Conservation (phyloP, 305 asterid species). For the Fraxinus xanthoxyloides region DNA sequence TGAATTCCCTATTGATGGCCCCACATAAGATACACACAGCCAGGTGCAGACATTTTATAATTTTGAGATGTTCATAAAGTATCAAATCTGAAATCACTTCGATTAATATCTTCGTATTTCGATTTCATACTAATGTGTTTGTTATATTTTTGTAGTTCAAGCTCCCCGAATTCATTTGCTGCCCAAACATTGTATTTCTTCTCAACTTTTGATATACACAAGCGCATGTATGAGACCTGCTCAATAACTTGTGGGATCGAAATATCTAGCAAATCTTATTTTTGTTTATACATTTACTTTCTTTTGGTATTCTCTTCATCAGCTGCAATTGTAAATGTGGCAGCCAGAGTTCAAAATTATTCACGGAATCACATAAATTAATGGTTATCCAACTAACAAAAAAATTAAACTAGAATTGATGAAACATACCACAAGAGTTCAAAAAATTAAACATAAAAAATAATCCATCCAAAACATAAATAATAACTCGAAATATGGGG, state of each 20-base stretch:
- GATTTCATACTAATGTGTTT: not conserved
- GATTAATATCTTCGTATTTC: not conserved
- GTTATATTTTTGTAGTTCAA: not conserved
- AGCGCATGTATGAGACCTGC: not conserved
- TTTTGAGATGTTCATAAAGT: not conserved
- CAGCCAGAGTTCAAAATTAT: not conserved
- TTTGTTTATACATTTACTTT: not conserved
- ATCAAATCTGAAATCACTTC: not conserved
- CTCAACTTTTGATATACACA: not conserved
- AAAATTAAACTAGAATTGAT: not conserved
- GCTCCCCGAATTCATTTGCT: not conserved
- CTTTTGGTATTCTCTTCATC: not conserved
- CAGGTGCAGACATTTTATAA: not conserved
- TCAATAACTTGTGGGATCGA: not conserved
- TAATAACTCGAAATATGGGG: not conserved
- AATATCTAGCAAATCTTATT: not conserved
- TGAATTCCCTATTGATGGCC: not conserved
- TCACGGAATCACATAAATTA: not conserved
- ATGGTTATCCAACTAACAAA: not conserved
- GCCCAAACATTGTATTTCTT: not conserved
- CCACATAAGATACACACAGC: not conserved
- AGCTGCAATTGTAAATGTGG: not conserved
- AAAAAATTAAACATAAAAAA: not conserved
- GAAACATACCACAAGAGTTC: not conserved
- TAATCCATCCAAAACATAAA: not conserved